Evolutionary conservation across 805 yeast species (phyloP), one percentile per base, ranked within the genome.

Genomic region (Kurtzmaniella fragi): DNA sequence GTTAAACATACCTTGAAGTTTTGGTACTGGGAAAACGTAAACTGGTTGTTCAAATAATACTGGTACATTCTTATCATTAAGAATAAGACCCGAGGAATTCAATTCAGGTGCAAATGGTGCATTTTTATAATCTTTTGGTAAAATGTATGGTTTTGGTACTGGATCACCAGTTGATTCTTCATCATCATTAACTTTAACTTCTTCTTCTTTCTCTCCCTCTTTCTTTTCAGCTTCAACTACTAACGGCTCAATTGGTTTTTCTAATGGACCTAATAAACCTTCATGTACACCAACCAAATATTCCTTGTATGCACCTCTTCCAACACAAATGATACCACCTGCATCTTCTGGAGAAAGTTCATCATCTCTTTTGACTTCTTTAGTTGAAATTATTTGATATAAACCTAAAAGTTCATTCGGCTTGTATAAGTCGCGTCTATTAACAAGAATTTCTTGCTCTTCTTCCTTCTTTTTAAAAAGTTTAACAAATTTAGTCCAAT

Each of bases 301-400:
- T 68, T 93, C 99, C 59, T 91, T 91, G 59, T 77, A 93, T 0
- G 97, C 91, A 41, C 99, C 99, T 57, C 99, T 75, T 4, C 99
- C 99, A 17, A 93, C 65, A 56, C 96, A 86, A 15, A 93, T 74
- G 10, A 89, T 82, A 32, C 98, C 99, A 17, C 97, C 97, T 7
- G 81, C 75, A 23, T 70, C 52, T 11, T 56, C 55, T 2, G 77
- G 73, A 26, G 70, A 68, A 2, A 47, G 36, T 3, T 62, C 69
- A 26, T 68, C 59, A 2, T 79, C 68, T 53, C 80, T 82, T 38
- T 79, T 75, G 38, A 61, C 56, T 0, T 59, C 52, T n/a, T 33
- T 20, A 9, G 62, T 47, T 1, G 60, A 50, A n/a, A 56, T 39
- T 5, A 58, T 31, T 16, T 53, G 54, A 52, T 76, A 80, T 23